These are phyloP conservation scores for Pseudognaphalium luteoalbum DNA, from an alignment of 129 eudicot genomes.

Conservation along the genomic window DNA sequence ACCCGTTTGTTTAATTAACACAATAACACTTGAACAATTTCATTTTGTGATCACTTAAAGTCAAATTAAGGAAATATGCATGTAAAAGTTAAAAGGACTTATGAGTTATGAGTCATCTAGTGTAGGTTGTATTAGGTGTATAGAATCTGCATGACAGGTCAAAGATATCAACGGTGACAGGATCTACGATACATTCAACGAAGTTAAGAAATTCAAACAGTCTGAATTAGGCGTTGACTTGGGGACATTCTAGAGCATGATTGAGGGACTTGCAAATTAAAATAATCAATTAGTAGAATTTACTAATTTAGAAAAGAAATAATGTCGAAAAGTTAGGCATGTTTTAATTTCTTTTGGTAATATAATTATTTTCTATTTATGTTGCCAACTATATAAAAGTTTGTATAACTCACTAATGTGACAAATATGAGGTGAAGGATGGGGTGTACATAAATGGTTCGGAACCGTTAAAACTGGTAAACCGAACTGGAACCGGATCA, in stretches of 20 bases:
- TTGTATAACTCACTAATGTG: too few relatives aligned
- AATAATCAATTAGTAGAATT: background rate
- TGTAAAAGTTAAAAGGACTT: background rate
- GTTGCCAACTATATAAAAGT: too few relatives aligned
- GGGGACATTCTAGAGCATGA: background rate
- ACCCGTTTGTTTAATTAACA: too few relatives aligned
- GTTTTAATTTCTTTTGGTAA: too few relatives aligned
- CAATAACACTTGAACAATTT: too few relatives aligned
- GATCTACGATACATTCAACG: constrained; percentile 15
- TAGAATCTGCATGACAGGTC: constrained; percentile 14
- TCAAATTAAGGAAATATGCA: background rate
- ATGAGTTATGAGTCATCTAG: background rate
- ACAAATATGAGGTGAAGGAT: too few relatives aligned
- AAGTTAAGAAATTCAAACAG: constrained; percentile 29
- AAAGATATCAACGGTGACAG: constrained; percentile 4
- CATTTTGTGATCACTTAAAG: too few relatives aligned
- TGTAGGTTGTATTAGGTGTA: constrained; percentile 19
- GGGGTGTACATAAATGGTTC: too few relatives aligned
- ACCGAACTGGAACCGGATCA: too few relatives aligned
- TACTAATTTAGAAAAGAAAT: background rate
- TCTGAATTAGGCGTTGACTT: constrained; percentile 17
- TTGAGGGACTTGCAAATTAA: background rate
- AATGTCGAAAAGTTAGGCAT: too few relatives aligned
- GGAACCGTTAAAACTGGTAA: too few relatives aligned
- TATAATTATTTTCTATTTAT: too few relatives aligned